Conservation (phyloP, 345 rosid species). For the Salix udensis region DNA sequence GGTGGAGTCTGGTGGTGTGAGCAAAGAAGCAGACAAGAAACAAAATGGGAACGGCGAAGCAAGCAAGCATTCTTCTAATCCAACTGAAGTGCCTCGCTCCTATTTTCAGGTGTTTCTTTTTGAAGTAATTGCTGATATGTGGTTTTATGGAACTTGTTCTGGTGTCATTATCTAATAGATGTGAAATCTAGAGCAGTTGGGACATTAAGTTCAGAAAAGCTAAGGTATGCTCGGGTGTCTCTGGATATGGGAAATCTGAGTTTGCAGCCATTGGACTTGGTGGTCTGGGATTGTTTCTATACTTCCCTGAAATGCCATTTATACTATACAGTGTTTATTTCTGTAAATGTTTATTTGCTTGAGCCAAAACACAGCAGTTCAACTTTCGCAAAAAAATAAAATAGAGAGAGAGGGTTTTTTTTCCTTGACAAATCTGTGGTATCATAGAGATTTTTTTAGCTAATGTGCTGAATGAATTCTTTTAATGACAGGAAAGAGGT, state of each 20-base stretch:
- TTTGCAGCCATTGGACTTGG: not conserved
- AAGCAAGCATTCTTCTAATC: slow-evolving; percentile 36
- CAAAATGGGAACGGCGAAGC: slow-evolving; percentile 33
- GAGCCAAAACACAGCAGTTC: not conserved
- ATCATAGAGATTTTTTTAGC: not conserved
- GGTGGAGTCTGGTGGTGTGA: slow-evolving; percentile 27
- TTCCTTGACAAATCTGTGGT: not conserved
- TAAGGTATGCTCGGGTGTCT: not conserved
- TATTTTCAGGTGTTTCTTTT: slow-evolving; percentile 58
- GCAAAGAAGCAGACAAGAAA: slow-evolving; percentile 50
- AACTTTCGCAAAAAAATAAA: not conserved
- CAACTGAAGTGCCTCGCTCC: slow-evolving; percentile 48
- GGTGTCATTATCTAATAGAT: not conserved
- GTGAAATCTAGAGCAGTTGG: not conserved
- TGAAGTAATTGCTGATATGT: not conserved
- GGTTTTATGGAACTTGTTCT: not conserved
- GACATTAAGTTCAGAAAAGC: not conserved
- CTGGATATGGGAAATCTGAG: not conserved
- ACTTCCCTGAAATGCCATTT: not conserved
- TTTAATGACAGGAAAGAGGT: not conserved
- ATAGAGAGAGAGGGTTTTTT: not conserved
- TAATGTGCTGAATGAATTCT: not conserved
- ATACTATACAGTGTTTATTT: not conserved
- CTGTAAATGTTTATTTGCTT: not conserved
- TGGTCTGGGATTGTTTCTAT: not conserved